Percentiles rank a stretch among this genome's conserved stretches.
These are phyloP conservation scores for Zymoseptoria brevis DNA, from an alignment of 2,329 filamentous ascomycete genomes.

Conservation along the genomic window DNA sequence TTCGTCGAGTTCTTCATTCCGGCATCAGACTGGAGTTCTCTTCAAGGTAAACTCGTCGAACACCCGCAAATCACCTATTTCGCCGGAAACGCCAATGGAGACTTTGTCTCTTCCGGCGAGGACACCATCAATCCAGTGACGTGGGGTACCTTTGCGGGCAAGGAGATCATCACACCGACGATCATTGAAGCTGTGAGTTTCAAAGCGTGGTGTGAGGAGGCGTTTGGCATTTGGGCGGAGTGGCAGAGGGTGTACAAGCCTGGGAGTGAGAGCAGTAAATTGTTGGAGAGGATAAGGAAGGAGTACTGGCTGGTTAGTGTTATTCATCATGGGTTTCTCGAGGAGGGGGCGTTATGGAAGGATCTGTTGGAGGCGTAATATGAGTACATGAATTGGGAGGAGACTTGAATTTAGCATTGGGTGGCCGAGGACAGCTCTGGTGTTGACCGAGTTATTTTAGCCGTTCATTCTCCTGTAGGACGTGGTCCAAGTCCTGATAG, in stretches of 20 bases:
- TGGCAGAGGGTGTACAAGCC: slow-evolving; percentile 85
- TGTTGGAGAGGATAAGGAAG: slow-evolving; percentile 59
- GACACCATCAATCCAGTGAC: slow-evolving; percentile 85
- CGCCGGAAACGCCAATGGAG: slow-evolving; percentile 69
- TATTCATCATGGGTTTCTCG: slow-evolving; percentile 71
- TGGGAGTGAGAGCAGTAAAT: slow-evolving; percentile 59
- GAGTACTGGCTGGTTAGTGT: slow-evolving; percentile 87
- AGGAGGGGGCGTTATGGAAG: slow-evolving; percentile 64
- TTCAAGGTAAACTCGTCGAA: slow-evolving; percentile 59
- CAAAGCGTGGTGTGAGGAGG: slow-evolving; percentile 88
- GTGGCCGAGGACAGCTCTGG: no score
- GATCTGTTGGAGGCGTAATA: slow-evolving; percentile 12
- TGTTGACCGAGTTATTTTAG: no score
- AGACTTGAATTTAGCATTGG: no score
- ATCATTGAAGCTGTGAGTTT: slow-evolving; percentile 96
- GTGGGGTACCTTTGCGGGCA: slow-evolving; percentile 90
- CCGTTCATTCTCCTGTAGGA: no score
- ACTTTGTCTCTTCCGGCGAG: slow-evolving; percentile 61
- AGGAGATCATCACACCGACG: slow-evolving; percentile 91
- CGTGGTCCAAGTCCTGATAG: no score
- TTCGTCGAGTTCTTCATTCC: slow-evolving; percentile 96
- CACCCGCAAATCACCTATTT: slow-evolving; percentile 75
- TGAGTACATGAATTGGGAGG: no score
- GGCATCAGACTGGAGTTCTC: slow-evolving; percentile 57
- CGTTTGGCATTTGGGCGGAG: slow-evolving; percentile 89